Conservation (phyloP, 257 asterid genomes). For the Handroanthus guayacan region DNA sequence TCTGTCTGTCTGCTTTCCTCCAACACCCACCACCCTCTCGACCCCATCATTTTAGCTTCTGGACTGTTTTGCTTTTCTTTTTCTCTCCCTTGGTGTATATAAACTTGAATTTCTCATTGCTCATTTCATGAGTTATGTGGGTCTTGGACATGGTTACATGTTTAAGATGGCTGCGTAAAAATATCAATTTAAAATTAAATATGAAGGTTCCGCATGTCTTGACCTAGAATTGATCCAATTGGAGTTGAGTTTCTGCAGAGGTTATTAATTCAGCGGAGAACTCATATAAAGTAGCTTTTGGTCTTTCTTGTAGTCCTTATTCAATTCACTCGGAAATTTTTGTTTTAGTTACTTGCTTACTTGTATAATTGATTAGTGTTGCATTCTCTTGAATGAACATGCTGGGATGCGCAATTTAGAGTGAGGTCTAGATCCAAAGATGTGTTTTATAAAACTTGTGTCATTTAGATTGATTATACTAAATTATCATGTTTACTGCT, state of each 20-base stretch:
- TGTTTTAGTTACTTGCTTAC: constrained; percentile 9
- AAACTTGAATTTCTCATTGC: neutral
- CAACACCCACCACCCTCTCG: neutral
- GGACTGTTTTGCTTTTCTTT: constrained; percentile 8
- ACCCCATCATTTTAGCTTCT: constrained; percentile 5
- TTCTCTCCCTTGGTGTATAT: neutral
- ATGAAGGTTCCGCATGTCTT: constrained; percentile 15
- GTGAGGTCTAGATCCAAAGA: constrained; percentile 6
- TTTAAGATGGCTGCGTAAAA: constrained; percentile 7
- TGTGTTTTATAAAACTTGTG: constrained; percentile 4
- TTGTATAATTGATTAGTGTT: constrained; percentile 22
- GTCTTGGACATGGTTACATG: neutral
- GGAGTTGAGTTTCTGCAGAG: neutral
- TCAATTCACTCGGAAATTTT: constrained; percentile 17
- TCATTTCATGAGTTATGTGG: constrained; percentile 2
- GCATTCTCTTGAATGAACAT: constrained; percentile 9
- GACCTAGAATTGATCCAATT: neutral
- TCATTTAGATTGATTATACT: neutral
- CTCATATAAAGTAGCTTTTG: constrained; percentile 13
- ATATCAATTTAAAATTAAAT: constrained; percentile 4
- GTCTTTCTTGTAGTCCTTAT: constrained; percentile 1
- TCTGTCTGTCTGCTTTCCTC: neutral
- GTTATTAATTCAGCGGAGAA: neutral
- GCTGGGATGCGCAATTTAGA: constrained; percentile 15
- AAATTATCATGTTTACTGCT: neutral